phyloP scores from a whole-genome alignment of 768 basidiomycete species.

The Tulasnella sp. region DNA sequence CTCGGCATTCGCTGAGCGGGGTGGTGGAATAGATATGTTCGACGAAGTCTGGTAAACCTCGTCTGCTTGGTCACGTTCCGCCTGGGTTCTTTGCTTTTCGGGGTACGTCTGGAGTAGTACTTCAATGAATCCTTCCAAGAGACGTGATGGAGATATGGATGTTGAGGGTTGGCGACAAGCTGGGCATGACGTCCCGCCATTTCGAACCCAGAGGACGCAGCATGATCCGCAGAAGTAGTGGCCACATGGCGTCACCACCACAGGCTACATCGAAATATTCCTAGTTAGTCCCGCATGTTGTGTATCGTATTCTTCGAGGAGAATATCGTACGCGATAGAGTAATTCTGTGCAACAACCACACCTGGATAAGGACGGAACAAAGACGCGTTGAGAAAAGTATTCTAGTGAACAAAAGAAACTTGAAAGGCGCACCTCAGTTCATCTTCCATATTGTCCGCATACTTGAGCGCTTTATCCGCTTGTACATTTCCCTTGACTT shows the following conservation, averaged over 20 bases:
- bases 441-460: slow-evolving; percentile 18
- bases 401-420: not conserved
- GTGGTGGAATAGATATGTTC: slow-evolving; percentile 23
- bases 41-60: slow-evolving; percentile 59
- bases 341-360: slow-evolving; percentile 75
- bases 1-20: slow-evolving; percentile 49
- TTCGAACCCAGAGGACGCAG: slow-evolving; percentile 77
- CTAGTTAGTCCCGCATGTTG: not conserved
- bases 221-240: slow-evolving; percentile 93
- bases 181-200: slow-evolving; percentile 77
- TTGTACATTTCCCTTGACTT: not conserved
- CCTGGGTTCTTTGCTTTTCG: slow-evolving; percentile 50
- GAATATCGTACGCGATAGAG: slow-evolving; percentile 38
- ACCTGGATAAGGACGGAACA: slow-evolving; percentile 53
- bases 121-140: slow-evolving; percentile 63
- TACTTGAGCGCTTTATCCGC: slow-evolving; percentile 5
- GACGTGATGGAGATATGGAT: slow-evolving; percentile 59
- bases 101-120: slow-evolving; percentile 61
- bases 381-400: slow-evolving; percentile 55
- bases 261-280: slow-evolving; percentile 38
- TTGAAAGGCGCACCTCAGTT: slow-evolving; percentile 5
- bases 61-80: slow-evolving; percentile 73
- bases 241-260: slow-evolving; percentile 73
- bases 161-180: slow-evolving; percentile 65
- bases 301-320: not conserved